phyloP scores from a whole-genome alignment of 2,329 filamentous ascomycete genomes.

The Talaromyces sp. region DNA sequence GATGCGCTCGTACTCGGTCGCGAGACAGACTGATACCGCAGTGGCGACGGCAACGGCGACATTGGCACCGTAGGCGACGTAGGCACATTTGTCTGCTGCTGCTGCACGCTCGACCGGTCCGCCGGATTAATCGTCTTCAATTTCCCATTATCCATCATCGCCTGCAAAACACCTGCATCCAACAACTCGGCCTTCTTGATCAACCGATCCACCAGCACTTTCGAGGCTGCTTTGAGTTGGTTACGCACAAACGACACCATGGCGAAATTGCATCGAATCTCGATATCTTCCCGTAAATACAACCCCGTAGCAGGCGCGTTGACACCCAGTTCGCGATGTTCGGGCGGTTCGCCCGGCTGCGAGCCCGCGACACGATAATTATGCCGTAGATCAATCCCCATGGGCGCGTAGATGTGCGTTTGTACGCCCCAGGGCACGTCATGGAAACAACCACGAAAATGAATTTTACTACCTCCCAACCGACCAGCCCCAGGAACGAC shows the following conservation, averaged over 20 bases:
- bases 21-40: conserved; percentile 5
- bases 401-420: conserved; percentile 80
- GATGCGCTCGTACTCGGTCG: conserved; percentile 1
- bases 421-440: conserved; percentile 69
- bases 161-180: conserved; percentile 21
- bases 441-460: conserved; percentile 75
- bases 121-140: conserved; percentile 17
- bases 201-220: conserved; percentile 61
- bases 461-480: conserved; percentile 62
- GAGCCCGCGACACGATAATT: conserved; percentile 73
- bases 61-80: neutral
- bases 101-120: conserved; percentile 10
- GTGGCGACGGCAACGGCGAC: neutral
- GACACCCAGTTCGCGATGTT: conserved; percentile 64
- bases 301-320: conserved; percentile 65
- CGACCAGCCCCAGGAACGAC: conserved; percentile 62
- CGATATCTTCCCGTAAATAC: conserved; percentile 77
- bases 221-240: conserved; percentile 73
- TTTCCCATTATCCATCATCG: conserved; percentile 16
- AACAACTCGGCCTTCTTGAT: conserved; percentile 47
- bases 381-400: conserved; percentile 72
- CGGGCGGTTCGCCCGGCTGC: conserved; percentile 66
- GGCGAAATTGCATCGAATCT: conserved; percentile 74
- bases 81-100: neutral
- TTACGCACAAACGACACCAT: conserved; percentile 74